A percentile compares a stretch with the other conserved stretches of the same genome.
These are phyloP conservation scores for Catenaria anguillulae DNA, from an alignment of 371 early-diverging fungal species.

Conservation along the genomic window DNA sequence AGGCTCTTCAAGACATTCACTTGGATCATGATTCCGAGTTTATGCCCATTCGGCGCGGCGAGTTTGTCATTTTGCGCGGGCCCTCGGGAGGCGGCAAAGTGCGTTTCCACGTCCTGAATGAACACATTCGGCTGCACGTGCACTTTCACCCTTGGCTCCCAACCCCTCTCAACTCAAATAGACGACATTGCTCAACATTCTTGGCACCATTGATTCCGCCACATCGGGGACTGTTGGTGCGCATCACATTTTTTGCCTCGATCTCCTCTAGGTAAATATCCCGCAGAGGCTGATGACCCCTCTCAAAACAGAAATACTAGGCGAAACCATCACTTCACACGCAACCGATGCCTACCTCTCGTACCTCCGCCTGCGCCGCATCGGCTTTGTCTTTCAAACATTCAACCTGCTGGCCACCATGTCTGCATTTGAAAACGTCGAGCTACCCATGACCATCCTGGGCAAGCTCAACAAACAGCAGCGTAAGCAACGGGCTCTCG, in stretches of 20 bases:
- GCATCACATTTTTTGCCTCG: no score
- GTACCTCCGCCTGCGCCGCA: constrained; percentile 16
- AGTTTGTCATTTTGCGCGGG: constrained; percentile 20
- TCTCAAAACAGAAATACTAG: constrained; percentile 15
- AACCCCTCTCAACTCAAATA: no score
- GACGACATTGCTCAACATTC: constrained; percentile 12
- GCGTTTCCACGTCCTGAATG: no score
- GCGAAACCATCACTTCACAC: constrained; percentile 10
- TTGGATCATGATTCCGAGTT: constrained; percentile 14
- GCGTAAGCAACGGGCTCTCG: constrained; percentile 11
- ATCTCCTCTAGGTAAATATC: no score
- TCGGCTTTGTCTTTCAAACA: constrained; percentile 21
- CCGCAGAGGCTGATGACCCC: no score
- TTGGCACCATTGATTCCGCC: constrained; percentile 15
- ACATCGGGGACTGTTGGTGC: constrained; percentile 10
- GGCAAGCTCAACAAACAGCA: constrained; percentile 12
- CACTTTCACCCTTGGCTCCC: no score
- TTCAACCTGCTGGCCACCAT: constrained; percentile 19
- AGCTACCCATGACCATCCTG: constrained; percentile 19
- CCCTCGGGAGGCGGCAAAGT: constrained; percentile 15
- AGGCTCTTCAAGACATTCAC: constrained; percentile 17
- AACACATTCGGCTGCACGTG: no score
- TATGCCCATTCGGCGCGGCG: constrained; percentile 15
- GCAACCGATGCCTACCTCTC: constrained; percentile 15
- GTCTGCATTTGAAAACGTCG: constrained; percentile 21